These are phyloP conservation scores for Penicillium chermesinum DNA, from an alignment of 495 filamentous ascomycete genomes.

Conservation along the genomic window DNA sequence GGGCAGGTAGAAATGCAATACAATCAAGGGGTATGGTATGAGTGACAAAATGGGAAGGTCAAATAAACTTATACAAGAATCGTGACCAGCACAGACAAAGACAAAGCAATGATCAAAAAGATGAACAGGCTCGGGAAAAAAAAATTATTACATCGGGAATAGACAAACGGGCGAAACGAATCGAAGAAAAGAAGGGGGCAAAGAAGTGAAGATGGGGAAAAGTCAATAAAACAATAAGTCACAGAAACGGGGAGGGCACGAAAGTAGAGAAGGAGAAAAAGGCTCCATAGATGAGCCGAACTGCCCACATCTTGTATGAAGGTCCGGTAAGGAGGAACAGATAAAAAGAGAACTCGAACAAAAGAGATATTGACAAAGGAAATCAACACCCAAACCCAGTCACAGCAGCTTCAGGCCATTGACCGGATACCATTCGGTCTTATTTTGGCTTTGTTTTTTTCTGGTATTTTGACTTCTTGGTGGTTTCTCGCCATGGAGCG, in stretches of 20 bases:
- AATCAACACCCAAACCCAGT: constrained; percentile 20
- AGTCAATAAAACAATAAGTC: constrained; percentile 8
- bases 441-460: constrained; percentile 13
- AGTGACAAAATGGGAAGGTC: constrained; percentile 16
- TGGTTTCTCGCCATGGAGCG: constrained; percentile 3
- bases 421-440: constrained; percentile 19
- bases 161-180: constrained; percentile 5
- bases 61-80: constrained; percentile 33
- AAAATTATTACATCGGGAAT: constrained; percentile 28
- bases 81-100: constrained; percentile 30
- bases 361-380: constrained; percentile 21
- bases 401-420: constrained; percentile 3
- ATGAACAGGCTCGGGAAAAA: not conserved
- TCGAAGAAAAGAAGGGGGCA: not conserved
- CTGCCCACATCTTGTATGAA: constrained; percentile 9
- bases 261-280: not conserved
- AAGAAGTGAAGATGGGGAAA: constrained; percentile 11
- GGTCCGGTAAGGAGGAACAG: constrained; percentile 6
- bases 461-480: too few species aligned
- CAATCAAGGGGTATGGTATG: constrained; percentile 29
- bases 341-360: constrained; percentile 12
- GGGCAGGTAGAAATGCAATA: constrained; percentile 26
- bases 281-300: constrained; percentile 1
- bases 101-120: constrained; percentile 4
- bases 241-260: constrained; percentile 2